A percentile compares a stretch with the other conserved stretches of the same genome.
Conservation (phyloP, 2,329 filamentous ascomycete genomes). For the Microdochium nivale region DNA sequence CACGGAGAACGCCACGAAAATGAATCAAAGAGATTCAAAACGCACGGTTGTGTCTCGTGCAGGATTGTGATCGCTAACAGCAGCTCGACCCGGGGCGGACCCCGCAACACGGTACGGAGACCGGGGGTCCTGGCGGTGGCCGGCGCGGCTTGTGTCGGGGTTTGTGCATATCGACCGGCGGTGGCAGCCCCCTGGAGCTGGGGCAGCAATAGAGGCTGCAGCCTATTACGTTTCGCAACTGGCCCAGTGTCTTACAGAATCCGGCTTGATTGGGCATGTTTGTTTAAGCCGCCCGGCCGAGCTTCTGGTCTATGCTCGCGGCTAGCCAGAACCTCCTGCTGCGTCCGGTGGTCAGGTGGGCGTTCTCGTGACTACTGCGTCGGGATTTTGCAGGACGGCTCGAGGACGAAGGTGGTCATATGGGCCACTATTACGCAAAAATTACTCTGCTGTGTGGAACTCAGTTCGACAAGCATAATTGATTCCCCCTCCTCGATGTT, state of each 20-base stretch:
- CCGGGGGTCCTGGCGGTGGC: background rate
- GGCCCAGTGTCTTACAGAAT: background rate
- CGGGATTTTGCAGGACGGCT: too few relatives aligned
- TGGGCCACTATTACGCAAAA: background rate
- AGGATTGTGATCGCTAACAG: background rate
- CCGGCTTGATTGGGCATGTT: background rate
- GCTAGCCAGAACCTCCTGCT: background rate
- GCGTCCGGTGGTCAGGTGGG: background rate
- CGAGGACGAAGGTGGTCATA: too few relatives aligned
- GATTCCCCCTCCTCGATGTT: too few relatives aligned
- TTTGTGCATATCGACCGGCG: background rate
- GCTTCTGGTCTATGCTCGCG: background rate
- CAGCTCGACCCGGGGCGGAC: background rate
- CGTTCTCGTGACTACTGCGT: background rate
- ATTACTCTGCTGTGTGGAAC: background rate
- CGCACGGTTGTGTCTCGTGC: background rate
- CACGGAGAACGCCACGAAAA: background rate
- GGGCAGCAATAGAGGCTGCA: background rate
- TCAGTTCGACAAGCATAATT: too few relatives aligned
- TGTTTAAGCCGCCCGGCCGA: background rate
- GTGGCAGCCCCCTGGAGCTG: background rate
- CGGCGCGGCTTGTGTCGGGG: background rate
- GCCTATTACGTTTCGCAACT: background rate
- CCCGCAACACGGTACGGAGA: background rate
- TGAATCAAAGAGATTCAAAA: constrained; percentile 4